A percentile compares a stretch with the other conserved stretches of the same genome.
Evolutionary conservation across 169 alveolate genomes (phyloP).

Genomic region (Plasmodium knowlesi): DNA sequence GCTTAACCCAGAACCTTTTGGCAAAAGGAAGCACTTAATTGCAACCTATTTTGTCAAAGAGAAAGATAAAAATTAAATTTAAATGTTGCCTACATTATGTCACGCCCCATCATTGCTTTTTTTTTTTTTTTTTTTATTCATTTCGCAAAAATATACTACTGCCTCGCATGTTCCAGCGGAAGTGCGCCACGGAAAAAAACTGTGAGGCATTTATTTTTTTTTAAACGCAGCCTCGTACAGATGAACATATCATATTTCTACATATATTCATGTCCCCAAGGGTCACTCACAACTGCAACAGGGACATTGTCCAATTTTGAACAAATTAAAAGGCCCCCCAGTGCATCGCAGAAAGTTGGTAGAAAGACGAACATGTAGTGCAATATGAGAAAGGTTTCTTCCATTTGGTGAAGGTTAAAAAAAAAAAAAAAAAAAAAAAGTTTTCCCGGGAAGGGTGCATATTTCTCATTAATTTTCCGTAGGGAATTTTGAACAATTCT

Average conservation of each 20-base stretch:
- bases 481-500: background rate
- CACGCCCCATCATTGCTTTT: background rate
- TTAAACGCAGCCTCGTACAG: background rate
- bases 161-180: background rate
- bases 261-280: background rate
- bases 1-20: background rate
- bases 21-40: background rate
- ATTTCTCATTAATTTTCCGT: background rate
- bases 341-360: background rate
- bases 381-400: background rate
- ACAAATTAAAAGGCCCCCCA: background rate
- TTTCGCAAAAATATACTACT: background rate
- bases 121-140: background rate
- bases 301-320: background rate
- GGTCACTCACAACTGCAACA: background rate
- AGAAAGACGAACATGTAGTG: background rate
- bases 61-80: background rate
- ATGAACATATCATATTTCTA: background rate
- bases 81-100: background rate
- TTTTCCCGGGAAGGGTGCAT: background rate
- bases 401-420: background rate
- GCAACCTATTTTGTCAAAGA: background rate
- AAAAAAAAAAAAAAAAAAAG: background rate
- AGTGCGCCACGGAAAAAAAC: background rate
- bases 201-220: background rate